Evolutionary conservation across 1,139 yeast genomes (phyloP), one percentile per base, ranked within the genome.

Genomic region (Protomyces arabidopsidicola): DNA sequence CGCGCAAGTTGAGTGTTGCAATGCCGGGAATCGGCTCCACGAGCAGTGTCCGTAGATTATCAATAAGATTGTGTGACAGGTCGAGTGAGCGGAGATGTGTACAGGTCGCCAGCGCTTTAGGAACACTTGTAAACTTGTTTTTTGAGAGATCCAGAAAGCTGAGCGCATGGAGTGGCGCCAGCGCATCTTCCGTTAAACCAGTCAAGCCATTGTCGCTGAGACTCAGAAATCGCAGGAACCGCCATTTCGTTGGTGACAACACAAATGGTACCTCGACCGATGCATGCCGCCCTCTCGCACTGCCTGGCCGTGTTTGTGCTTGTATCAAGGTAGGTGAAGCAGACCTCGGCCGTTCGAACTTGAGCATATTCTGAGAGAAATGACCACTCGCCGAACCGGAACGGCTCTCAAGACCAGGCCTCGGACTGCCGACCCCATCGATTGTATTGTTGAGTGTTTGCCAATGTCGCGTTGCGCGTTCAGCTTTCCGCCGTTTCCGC

Each of bases 81-180:
- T 84, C 84, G 62, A 85, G 75, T 65, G 84, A 82, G 68, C 81
- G 82, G 66, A 85, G 73, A 68, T 78, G 78, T 1, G 73, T 69
- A 55, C 85, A 75, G 61, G 81, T 80, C 24, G 80, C 77, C 56
- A 84, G 75, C 2, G 87, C 84, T 16, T 75, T 76, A 0, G 89
- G 88, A 16, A 85, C 69, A 9, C 74, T 73, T 42, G 79, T 79
- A 39, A 85, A 73, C 48, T 79, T 72, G 69, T 85, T 85, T 65
- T 79, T 78, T 1, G 88, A 83, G 52, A 85, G 73, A 69, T 85
- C 86, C 60, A 85, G 76, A 60, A 84, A 83, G 14, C 83, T 82
- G 31, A 85, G 74, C 65, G 81, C 80, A 16, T 72, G 68, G 39
- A 85, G 74, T 1, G 84, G 82, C 65, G 78, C 78, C 70, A 85